These are phyloP conservation scores for Saccharomycopsis oosterbeekiorum DNA, from an alignment of 805 yeast species.

Conservation along the genomic window DNA sequence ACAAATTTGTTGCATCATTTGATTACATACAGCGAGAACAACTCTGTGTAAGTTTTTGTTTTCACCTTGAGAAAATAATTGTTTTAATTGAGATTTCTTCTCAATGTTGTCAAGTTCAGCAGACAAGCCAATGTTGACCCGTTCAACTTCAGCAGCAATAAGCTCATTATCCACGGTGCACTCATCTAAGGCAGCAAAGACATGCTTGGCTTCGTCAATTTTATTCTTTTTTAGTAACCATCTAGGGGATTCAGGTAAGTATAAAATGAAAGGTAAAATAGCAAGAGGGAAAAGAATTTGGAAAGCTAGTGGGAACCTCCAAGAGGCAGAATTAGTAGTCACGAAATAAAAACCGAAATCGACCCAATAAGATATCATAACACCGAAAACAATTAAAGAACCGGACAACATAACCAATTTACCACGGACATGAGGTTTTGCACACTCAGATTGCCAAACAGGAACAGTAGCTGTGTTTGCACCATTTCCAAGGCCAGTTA, in stretches of 20 bases:
- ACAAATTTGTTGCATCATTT: slow-evolving; percentile 60
- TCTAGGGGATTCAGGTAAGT: slow-evolving; percentile 44
- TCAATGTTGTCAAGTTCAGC: neutral
- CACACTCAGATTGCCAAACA: slow-evolving; percentile 69
- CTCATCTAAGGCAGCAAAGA: slow-evolving; percentile 13
- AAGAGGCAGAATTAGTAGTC: slow-evolving; percentile 22
- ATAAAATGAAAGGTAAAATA: slow-evolving; percentile 22
- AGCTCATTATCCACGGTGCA: slow-evolving; percentile 1
- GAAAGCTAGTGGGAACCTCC: slow-evolving; percentile 74
- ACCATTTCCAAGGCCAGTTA: slow-evolving; percentile 70
- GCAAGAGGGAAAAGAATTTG: slow-evolving; percentile 46
- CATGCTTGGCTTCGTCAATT: slow-evolving; percentile 10
- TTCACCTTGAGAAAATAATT: slow-evolving; percentile 36
- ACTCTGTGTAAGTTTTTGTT: slow-evolving; percentile 54
- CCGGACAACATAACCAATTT: slow-evolving; percentile 60
- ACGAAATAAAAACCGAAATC: slow-evolving; percentile 62
- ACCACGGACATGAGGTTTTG: slow-evolving; percentile 59
- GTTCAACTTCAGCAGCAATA: slow-evolving; percentile 8
- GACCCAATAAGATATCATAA: slow-evolving; percentile 65
- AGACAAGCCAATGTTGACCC: neutral
- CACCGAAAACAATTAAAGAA: slow-evolving; percentile 60
- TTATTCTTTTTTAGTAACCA: slow-evolving; percentile 35
- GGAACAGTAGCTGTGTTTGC: slow-evolving; percentile 70
- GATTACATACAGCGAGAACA: slow-evolving; percentile 52
- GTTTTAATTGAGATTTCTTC: slow-evolving; percentile 26